A percentile compares a stretch with the other conserved stretches of the same genome.
Evolutionary conservation across 2,329 filamentous ascomycete species (phyloP).

Genomic region (Coniochaeta ligniaria): DNA sequence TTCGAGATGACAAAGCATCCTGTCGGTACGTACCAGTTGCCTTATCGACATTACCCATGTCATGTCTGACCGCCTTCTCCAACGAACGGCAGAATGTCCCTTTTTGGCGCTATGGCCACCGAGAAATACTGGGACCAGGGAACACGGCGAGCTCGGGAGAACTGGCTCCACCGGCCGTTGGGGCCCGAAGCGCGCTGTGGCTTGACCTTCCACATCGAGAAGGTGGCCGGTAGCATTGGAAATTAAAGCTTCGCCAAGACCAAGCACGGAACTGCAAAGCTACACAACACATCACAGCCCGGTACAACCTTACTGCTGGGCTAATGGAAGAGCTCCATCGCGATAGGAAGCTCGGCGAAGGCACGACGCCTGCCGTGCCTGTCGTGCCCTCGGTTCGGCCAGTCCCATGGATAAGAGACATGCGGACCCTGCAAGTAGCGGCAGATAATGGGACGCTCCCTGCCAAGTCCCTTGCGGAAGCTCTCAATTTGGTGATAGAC

Average conservation of each 20-base stretch:
- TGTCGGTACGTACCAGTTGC: too few relatives aligned
- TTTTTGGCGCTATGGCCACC: too few relatives aligned
- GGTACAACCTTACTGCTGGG: background rate
- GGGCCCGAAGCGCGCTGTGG: background rate
- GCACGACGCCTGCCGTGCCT: background rate
- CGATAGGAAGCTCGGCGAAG: constrained; percentile 1
- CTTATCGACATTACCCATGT: too few relatives aligned
- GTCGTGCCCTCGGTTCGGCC: background rate
- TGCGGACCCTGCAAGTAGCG: background rate
- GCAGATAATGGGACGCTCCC: background rate
- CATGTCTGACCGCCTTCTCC: too few relatives aligned
- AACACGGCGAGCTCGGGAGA: too few relatives aligned
- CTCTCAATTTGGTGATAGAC: background rate
- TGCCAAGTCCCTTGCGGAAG: background rate
- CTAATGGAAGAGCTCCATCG: background rate
- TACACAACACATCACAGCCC: background rate
- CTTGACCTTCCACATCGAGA: constrained; percentile 2
- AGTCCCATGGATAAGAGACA: background rate
- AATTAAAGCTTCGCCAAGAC: constrained; percentile 1
- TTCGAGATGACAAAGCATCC: too few relatives aligned
- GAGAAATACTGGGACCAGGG: too few relatives aligned
- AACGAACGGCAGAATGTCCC: too few relatives aligned
- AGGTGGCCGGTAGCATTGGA: constrained; percentile 1
- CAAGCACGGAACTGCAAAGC: background rate
- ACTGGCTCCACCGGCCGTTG: background rate